phyloP scores from a whole-genome alignment of 768 basidiomycete genomes.

The Serendipita indica region DNA sequence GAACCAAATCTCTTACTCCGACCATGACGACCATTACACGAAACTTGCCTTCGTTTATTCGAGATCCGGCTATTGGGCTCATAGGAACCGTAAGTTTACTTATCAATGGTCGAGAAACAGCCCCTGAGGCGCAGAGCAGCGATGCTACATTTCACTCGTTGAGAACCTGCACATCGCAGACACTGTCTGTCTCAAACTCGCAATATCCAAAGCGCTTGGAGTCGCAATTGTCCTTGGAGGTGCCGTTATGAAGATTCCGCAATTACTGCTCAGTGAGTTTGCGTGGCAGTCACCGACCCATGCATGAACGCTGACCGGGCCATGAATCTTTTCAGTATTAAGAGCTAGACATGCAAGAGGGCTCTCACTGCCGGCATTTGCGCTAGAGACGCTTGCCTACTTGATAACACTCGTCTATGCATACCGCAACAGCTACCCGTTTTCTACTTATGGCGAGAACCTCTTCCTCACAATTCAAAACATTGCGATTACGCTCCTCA shows the following conservation, averaged over 20 bases:
- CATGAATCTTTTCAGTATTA: constrained; percentile 35
- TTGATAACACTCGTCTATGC: constrained; percentile 84
- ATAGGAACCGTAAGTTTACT: constrained; percentile 52
- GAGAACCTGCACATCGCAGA: constrained; percentile 69
- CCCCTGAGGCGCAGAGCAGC: constrained; percentile 29
- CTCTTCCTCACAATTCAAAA: constrained; percentile 85
- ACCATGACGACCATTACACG: constrained; percentile 65
- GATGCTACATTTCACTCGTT: constrained; percentile 82
- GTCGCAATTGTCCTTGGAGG: constrained; percentile 87
- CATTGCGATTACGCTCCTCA: constrained; percentile 74
- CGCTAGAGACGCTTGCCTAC: constrained; percentile 83
- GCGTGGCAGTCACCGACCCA: not conserved
- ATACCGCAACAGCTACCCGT: constrained; percentile 71
- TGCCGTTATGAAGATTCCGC: constrained; percentile 91
- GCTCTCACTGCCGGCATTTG: constrained; percentile 70
- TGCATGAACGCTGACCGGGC: not conserved
- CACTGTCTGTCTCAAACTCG: constrained; percentile 75
- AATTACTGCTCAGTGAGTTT: constrained; percentile 69
- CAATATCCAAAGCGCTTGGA: constrained; percentile 83
- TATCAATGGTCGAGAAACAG: not conserved
- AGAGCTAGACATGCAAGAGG: constrained; percentile 67
- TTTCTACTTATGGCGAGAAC: constrained; percentile 97
- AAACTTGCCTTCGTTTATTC: constrained; percentile 74
- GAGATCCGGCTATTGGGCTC: constrained; percentile 64
- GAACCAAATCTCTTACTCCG: not conserved